Percentiles rank a stretch among this genome's conserved stretches.
Evolutionary conservation across 352 stramenopile species (phyloP).

Genomic region (Phytophthora fragariae): DNA sequence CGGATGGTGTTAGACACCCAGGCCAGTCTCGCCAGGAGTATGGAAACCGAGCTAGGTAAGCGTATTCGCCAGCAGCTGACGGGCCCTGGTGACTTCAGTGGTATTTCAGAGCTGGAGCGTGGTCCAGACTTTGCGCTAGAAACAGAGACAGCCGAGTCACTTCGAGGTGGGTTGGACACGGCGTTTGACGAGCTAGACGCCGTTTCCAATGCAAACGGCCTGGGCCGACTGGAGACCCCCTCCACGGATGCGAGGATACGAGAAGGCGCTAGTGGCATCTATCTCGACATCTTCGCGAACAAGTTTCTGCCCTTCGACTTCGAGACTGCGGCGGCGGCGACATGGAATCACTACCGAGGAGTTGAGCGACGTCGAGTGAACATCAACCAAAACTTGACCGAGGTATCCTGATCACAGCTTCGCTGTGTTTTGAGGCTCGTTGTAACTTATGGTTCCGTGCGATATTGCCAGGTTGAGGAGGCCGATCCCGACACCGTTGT

Average conservation of each 20-base stretch:
- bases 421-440: neutral
- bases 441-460: slow-evolving; percentile 11
- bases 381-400: slow-evolving; percentile 25
- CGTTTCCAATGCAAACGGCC: slow-evolving; percentile 39
- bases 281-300: slow-evolving; percentile 50
- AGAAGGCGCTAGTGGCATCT: slow-evolving; percentile 40
- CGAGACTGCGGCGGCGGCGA: slow-evolving; percentile 35
- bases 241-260: slow-evolving; percentile 37
- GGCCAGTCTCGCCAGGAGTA: slow-evolving; percentile 36
- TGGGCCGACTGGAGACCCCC: slow-evolving; percentile 27
- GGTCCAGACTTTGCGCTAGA: slow-evolving; percentile 33
- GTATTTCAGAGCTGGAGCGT: neutral
- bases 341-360: slow-evolving; percentile 52
- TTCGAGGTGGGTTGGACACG: slow-evolving; percentile 42
- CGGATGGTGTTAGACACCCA: slow-evolving; percentile 42
- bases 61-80: slow-evolving; percentile 27
- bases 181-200: slow-evolving; percentile 38
- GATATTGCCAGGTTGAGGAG: slow-evolving; percentile 33
- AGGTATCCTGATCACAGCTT: slow-evolving; percentile 11
- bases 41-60: slow-evolving; percentile 37
- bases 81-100: neutral
- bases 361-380: slow-evolving; percentile 34
- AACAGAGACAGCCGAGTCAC: slow-evolving; percentile 35
- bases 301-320: slow-evolving; percentile 53
- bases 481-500: slow-evolving; percentile 56